phyloP scores from a whole-genome alignment of 495 filamentous ascomycete species.

The Podospora fimiseda region DNA sequence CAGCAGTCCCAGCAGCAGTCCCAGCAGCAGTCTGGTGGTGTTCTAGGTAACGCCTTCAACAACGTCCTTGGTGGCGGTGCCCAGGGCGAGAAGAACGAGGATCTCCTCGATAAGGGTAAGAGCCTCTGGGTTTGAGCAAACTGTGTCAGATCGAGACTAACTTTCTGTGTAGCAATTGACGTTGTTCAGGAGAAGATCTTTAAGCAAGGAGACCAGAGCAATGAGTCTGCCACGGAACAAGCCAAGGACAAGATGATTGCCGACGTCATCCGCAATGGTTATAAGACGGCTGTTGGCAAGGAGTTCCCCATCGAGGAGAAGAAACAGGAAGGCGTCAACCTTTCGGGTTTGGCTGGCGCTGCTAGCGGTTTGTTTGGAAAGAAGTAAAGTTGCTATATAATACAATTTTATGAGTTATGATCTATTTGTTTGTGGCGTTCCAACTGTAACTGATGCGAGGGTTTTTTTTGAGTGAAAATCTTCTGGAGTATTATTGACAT shows the following conservation, averaged over 20 bases:
- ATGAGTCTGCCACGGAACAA: constrained; percentile 66
- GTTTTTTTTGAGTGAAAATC: too few species aligned
- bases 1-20: constrained; percentile 8
- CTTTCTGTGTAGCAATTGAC: constrained; percentile 49
- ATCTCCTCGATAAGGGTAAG: constrained; percentile 57
- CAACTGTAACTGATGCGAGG: too few species aligned
- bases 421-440: too few species aligned
- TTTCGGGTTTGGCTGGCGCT: neutral
- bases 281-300: constrained; percentile 54
- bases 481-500: too few species aligned
- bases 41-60: constrained; percentile 55
- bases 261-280: constrained; percentile 55
- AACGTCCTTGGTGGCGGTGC: constrained; percentile 55
- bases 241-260: constrained; percentile 67
- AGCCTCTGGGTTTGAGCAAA: too few species aligned
- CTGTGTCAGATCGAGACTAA: neutral
- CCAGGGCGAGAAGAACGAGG: constrained; percentile 65
- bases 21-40: constrained; percentile 12
- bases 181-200: constrained; percentile 59
- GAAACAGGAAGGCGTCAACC: constrained; percentile 21
- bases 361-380: neutral
- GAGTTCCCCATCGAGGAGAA: constrained; percentile 61
- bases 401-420: neutral
- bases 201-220: constrained; percentile 58
- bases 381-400: neutral